These are phyloP conservation scores for Colletotrichum karsti DNA, from an alignment of 2,329 filamentous ascomycete genomes.

Conservation along the genomic window DNA sequence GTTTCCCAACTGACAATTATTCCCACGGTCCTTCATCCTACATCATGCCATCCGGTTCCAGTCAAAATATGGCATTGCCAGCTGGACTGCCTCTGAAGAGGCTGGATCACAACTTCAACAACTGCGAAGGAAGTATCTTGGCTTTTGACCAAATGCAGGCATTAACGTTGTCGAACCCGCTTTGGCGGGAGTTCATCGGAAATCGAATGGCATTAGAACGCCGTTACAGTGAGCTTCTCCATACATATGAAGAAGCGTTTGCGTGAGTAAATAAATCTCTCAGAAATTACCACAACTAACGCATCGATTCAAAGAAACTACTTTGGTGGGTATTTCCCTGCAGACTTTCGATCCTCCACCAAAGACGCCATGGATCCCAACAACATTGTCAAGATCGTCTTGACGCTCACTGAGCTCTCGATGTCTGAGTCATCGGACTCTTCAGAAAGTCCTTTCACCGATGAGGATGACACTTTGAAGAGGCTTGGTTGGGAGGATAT, in stretches of 20 bases:
- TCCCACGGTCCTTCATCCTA: too few species aligned
- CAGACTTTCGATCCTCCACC: constrained; percentile 31
- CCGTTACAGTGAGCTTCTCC: constrained; percentile 31
- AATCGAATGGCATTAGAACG: constrained; percentile 32
- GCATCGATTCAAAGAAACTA: constrained; percentile 12
- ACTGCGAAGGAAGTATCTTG: constrained; percentile 33
- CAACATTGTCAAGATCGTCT: constrained; percentile 31
- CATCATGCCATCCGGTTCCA: not conserved
- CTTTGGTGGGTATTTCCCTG: constrained; percentile 32
- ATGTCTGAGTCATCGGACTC: constrained; percentile 27
- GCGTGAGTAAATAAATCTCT: not conserved
- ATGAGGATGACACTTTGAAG: constrained; percentile 29
- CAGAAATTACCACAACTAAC: not conserved
- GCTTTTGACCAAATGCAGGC: constrained; percentile 32
- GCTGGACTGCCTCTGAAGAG: constrained; percentile 2
- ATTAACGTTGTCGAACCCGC: constrained; percentile 26
- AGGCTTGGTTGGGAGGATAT: constrained; percentile 32
- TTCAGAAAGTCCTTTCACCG: constrained; percentile 24
- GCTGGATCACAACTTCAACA: constrained; percentile 35
- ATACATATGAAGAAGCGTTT: constrained; percentile 32
- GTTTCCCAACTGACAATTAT: too few species aligned
- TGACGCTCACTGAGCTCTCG: constrained; percentile 30
- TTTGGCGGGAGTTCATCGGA: constrained; percentile 34
- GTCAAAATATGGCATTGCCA: not conserved
- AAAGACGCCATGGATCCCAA: constrained; percentile 30